A percentile compares a stretch with the other conserved stretches of the same genome.
Conservation (phyloP, 108 stramenopile genomes). For the Nitzschia putrida region DNA sequence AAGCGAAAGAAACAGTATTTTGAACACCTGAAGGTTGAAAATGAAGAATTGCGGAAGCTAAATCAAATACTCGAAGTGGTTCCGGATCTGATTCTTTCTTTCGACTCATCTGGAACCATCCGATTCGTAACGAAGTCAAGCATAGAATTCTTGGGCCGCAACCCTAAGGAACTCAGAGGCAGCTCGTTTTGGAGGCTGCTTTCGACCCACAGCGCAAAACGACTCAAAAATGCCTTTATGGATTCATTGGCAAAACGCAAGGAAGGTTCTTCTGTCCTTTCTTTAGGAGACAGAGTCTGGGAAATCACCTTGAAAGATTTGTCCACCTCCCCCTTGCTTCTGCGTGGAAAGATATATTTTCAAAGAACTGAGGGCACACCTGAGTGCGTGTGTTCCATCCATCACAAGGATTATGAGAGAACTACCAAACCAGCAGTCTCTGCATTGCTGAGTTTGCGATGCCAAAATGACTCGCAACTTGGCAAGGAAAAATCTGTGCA, state of each 20-base stretch:
- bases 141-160: conserved; percentile 51
- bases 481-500: too few species aligned
- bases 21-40: conserved; percentile 90
- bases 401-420: too few species aligned
- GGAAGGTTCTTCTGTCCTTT: conserved; percentile 56
- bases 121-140: conserved; percentile 76
- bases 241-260: conserved; percentile 76
- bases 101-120: conserved; percentile 81
- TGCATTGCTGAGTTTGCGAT: too few species aligned
- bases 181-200: conserved; percentile 79
- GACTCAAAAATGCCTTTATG: conserved; percentile 86
- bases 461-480: too few species aligned
- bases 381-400: too few species aligned
- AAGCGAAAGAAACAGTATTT: conserved; percentile 93
- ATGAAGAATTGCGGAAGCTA: conserved; percentile 73
- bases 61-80: conserved; percentile 79
- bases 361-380: too few species aligned
- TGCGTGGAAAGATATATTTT: too few species aligned
- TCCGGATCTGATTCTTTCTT: conserved; percentile 84
- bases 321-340: too few species aligned
- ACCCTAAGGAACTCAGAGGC: conserved; percentile 59
- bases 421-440: too few species aligned
- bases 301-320: too few species aligned
- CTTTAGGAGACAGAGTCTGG: conserved; percentile 69
- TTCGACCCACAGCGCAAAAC: conserved; percentile 60